Evolutionary conservation across 345 rosid species (phyloP).

Genomic region (Syzygium jambos): DNA sequence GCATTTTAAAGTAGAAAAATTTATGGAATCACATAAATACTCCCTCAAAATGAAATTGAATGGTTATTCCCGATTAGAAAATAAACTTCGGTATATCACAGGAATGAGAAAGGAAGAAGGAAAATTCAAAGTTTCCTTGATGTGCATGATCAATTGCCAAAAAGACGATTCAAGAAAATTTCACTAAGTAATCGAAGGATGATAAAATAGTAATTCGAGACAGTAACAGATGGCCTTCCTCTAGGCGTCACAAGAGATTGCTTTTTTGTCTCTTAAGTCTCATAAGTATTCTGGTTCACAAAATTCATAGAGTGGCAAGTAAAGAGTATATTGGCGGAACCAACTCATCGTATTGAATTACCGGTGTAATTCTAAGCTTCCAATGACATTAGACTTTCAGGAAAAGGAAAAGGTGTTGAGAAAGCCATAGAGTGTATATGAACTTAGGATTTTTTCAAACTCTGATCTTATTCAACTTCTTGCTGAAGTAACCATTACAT

Average conservation of each 20-base stretch:
- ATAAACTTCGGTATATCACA: background rate
- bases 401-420: background rate
- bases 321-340: no score
- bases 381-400: background rate
- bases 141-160: background rate
- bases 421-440: no score
- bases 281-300: background rate
- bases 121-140: background rate
- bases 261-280: rapidly evolving
- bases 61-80: background rate
- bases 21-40: background rate
- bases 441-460: background rate
- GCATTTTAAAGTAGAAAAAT: background rate
- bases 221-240: background rate
- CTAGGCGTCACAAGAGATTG: background rate
- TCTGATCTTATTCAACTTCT: background rate
- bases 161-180: background rate
- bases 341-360: background rate
- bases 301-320: background rate
- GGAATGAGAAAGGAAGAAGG: background rate
- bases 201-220: background rate
- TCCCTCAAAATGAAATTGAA: background rate
- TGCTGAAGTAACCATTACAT: background rate
- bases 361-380: background rate
- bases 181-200: background rate